Percentiles rank a stretch among this genome's conserved stretches.
These are phyloP conservation scores for Teunomyces pallodes DNA, from an alignment of 805 yeast genomes.

Conservation along the genomic window DNA sequence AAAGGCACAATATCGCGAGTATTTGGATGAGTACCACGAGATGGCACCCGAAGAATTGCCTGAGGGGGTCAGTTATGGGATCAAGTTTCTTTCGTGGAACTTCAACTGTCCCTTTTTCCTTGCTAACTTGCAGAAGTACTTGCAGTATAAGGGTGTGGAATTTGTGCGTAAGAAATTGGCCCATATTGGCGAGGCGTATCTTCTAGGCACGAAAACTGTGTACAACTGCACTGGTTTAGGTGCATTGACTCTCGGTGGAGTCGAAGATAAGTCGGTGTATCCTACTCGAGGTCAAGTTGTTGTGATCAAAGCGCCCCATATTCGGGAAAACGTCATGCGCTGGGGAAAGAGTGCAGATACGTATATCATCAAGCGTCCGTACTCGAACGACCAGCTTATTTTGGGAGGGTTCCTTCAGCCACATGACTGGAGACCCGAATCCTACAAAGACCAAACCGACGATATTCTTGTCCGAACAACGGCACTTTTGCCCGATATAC, in stretches of 20 bases:
- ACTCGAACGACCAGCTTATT: constrained; percentile 61
- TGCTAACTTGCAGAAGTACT: constrained; percentile 42
- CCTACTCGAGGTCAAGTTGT: constrained; percentile 84
- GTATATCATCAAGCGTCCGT: constrained; percentile 71
- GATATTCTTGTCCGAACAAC: constrained; percentile 63
- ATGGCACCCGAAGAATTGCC: constrained; percentile 44
- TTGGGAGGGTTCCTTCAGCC: constrained; percentile 74
- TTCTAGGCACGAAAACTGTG: constrained; percentile 40
- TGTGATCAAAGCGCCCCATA: constrained; percentile 66
- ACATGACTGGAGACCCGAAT: constrained; percentile 60
- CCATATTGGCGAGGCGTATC: constrained; percentile 58
- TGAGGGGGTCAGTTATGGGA: constrained; percentile 54
- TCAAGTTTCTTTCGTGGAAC: constrained; percentile 59
- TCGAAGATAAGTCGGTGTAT: constrained; percentile 55
- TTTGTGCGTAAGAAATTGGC: constrained; percentile 46
- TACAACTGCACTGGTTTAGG: constrained; percentile 81
- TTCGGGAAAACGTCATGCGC: constrained; percentile 53
- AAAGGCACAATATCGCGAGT: constrained; percentile 45
- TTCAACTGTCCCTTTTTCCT: constrained; percentile 71
- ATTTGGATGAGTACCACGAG: constrained; percentile 45
- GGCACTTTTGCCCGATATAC: constrained; percentile 48
- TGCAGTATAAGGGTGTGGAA: constrained; percentile 48
- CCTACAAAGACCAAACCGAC: constrained; percentile 54
- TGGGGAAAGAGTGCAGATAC: constrained; percentile 64
- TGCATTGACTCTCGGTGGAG: constrained; percentile 62